A percentile compares a stretch with the other conserved stretches of the same genome.
These are phyloP conservation scores for Exophiala bonariae DNA, from an alignment of 2,329 filamentous ascomycete genomes.

Conservation along the genomic window DNA sequence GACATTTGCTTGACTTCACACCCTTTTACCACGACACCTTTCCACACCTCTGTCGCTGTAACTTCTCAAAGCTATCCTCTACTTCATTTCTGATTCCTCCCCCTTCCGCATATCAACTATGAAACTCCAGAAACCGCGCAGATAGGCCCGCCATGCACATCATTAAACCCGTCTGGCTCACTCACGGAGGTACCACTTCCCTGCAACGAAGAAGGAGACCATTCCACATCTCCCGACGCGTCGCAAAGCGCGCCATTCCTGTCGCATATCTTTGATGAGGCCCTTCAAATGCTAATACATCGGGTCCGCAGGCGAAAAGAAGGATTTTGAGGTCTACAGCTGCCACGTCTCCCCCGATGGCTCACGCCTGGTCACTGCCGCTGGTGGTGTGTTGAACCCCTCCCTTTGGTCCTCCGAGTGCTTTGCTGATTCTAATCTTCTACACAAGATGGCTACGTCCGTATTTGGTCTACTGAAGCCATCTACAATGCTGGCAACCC, in stretches of 20 bases:
- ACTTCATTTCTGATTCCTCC: neutral
- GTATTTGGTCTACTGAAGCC: slow-evolving; percentile 95
- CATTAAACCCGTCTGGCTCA: slow-evolving; percentile 94
- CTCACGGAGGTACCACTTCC: slow-evolving; percentile 71
- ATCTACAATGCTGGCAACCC: slow-evolving; percentile 78
- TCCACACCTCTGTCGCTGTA: no score
- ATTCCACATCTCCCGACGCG: slow-evolving; percentile 14
- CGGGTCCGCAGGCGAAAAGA: slow-evolving; percentile 73
- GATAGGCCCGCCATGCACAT: slow-evolving; percentile 64
- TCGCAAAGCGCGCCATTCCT: slow-evolving; percentile 20
- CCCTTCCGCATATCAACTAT: slow-evolving; percentile 12
- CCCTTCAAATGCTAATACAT: slow-evolving; percentile 6
- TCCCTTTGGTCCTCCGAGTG: neutral
- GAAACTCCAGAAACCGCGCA: slow-evolving; percentile 9
- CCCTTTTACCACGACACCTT: no score
- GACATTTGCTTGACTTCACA: no score
- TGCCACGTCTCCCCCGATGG: slow-evolving; percentile 97
- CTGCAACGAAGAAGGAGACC: neutral
- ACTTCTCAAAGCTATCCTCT: no score
- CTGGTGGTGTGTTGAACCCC: slow-evolving; percentile 66
- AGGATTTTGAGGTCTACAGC: slow-evolving; percentile 98
- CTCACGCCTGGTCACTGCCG: slow-evolving; percentile 85
- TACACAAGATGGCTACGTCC: slow-evolving; percentile 81
- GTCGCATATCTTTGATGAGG: slow-evolving; percentile 7
- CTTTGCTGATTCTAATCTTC: slow-evolving; percentile 6